Conservation (phyloP, 2,329 filamentous ascomycete species). For the Teratosphaeria zuluensis region DNA sequence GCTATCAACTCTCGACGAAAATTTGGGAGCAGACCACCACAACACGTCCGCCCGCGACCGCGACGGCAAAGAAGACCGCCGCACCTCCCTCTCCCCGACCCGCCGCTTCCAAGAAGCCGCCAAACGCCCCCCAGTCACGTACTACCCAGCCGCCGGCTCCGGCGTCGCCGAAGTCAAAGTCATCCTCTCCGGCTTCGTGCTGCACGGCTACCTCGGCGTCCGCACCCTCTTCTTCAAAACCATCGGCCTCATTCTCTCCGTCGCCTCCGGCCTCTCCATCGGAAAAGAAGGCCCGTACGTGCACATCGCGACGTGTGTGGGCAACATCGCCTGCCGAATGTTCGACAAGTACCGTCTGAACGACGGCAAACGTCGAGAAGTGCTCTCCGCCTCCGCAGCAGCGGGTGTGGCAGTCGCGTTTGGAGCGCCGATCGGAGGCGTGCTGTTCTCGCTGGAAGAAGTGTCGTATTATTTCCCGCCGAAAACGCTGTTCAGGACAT, state of each 20-base stretch:
- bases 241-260: constrained; percentile 70
- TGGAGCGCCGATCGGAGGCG: constrained; percentile 79
- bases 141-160: constrained; percentile 91
- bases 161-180: constrained; percentile 96
- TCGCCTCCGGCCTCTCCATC: constrained; percentile 83
- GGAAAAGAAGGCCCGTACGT: constrained; percentile 95
- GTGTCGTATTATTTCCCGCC: constrained; percentile 96
- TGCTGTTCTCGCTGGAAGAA: constrained; percentile 89
- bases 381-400: constrained; percentile 84
- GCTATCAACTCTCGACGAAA: constrained; percentile 83
- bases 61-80: constrained; percentile 28
- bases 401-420: constrained; percentile 92
- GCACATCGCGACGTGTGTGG: constrained; percentile 92
- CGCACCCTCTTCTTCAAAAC: constrained; percentile 83
- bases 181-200: constrained; percentile 92
- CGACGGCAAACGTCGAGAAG: constrained; percentile 86
- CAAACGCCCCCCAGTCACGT: constrained; percentile 64
- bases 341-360: constrained; percentile 91
- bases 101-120: constrained; percentile 30
- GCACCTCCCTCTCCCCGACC: constrained; percentile 30
- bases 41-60: constrained; percentile 23
- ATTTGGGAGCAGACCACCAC: constrained; percentile 61
- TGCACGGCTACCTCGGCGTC: constrained; percentile 88
- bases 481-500: constrained; percentile 93
- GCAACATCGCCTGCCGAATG: constrained; percentile 89